Base-by-base conservation (phyloP, 140 eudicot species). In the Bidens hawaiensis region DNA sequence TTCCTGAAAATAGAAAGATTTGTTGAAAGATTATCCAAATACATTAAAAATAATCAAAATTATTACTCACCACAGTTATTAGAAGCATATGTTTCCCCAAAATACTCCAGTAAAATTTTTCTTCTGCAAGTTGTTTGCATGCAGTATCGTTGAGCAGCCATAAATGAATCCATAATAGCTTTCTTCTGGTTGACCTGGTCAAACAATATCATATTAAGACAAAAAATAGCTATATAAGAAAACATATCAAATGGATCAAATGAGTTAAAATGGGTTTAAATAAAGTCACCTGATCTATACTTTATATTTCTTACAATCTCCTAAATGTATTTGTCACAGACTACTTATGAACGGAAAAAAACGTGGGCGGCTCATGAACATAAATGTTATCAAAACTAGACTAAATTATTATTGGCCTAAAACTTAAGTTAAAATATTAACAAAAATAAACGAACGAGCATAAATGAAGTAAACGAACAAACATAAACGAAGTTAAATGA, bases 101-200 rank as follows among this genome's bases (percentile, higher is more conserved):
- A 90, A 62, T 90, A 87, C 72, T 81, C 88, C 58, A 90, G 74
- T 78, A 90, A 57, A 69, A 23, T 75, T 62, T 83, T 83, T 69
- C 97, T 83, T 75, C 97, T 78, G 70, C 97, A 90, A 27, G 94
- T 86, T 75, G 95, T 69, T 74, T 81, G 90, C 86, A 79, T 68
- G 79, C 97, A 90, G 67, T 83, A 90, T 24, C 66, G 79, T 70
- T 84, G 87, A 49, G 97, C 97, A 57, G 94, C 94, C 72, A 68
- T 67, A 54, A 79, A 78, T 14, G 97, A 86, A 60, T 84, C 95
- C 87, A 87, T 67, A 60, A 90, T 84, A 70, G 97, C 88, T 73
- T 75, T 81, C 77, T 85, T 81, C 70, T 83, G 97, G 25, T 61
- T 84, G 50, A 54, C 90, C 97, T 90, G 84, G 71, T 77, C 38